Evolutionary conservation across 768 basidiomycete genomes (phyloP).

Genomic region (Lentinula guzmanii): DNA sequence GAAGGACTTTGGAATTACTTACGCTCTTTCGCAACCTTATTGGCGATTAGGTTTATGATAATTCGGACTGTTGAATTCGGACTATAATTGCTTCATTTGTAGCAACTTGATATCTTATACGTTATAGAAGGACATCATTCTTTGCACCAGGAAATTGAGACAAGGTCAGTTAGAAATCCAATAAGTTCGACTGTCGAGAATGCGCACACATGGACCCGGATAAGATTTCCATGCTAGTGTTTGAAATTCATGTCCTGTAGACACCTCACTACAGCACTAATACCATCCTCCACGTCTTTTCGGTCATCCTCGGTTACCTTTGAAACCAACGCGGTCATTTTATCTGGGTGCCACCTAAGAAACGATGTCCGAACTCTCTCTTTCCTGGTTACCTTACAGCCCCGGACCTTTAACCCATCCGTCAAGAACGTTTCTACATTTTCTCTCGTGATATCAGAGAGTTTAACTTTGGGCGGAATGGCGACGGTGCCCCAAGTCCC

Average conservation of each 20-base stretch:
- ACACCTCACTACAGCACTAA: conserved; percentile 34
- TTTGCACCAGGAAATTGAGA: not conserved
- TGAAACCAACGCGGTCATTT: conserved; percentile 38
- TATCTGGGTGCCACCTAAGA: conserved; percentile 68
- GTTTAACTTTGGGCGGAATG: conserved; percentile 5
- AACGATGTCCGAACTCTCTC: conserved; percentile 55
- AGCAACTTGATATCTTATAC: not conserved
- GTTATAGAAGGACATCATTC: not conserved
- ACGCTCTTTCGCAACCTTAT: not conserved
- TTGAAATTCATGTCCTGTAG: conserved; percentile 25
- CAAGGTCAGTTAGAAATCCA: too few relatives aligned
- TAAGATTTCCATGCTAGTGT: not conserved
- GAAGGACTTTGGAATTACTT: not conserved
- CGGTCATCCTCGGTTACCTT: conserved; percentile 38
- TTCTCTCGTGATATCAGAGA: conserved; percentile 28
- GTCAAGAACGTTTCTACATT: conserved; percentile 47
- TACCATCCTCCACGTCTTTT: conserved; percentile 38
- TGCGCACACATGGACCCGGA: too few relatives aligned
- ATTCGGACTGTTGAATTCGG: not conserved
- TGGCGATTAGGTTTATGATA: not conserved
- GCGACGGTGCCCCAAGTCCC: not conserved
- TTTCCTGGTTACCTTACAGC: conserved; percentile 34
- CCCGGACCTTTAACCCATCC: conserved; percentile 34
- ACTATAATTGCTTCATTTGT: not conserved
- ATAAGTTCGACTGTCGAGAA: too few relatives aligned